Evolutionary conservation across 1,139 yeast species (phyloP).

Genomic region (Trichomonascaceae sp.): DNA sequence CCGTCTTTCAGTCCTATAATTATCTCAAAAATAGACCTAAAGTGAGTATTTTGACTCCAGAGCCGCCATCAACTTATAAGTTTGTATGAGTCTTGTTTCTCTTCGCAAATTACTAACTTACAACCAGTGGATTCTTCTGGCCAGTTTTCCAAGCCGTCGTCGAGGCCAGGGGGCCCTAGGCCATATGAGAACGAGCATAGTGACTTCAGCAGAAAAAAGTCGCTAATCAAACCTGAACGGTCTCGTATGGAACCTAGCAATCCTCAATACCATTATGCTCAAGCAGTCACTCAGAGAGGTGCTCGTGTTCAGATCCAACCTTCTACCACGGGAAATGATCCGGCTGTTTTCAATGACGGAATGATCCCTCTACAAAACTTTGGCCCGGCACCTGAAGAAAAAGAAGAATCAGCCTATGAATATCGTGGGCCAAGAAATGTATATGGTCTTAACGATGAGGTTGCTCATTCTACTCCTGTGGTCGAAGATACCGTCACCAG

Average conservation of each 20-base stretch:
- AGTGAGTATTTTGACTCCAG: neutral
- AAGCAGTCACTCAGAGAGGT: slow-evolving; percentile 60
- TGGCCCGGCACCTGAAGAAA: slow-evolving; percentile 10
- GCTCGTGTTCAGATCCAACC: slow-evolving; percentile 58
- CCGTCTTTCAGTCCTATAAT: neutral
- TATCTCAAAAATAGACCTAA: neutral
- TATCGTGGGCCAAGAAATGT: slow-evolving; percentile 39
- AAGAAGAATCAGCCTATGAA: slow-evolving; percentile 15
- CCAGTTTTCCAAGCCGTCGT: slow-evolving; percentile 4
- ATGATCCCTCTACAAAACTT: slow-evolving; percentile 6
- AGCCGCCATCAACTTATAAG: neutral
- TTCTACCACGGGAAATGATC: slow-evolving; percentile 69
- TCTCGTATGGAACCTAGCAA: slow-evolving; percentile 60
- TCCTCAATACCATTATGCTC: slow-evolving; percentile 77
- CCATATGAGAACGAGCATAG: slow-evolving; percentile 10
- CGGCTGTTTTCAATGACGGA: slow-evolving; percentile 33
- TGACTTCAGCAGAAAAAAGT: slow-evolving; percentile 48
- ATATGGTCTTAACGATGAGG: slow-evolving; percentile 58
- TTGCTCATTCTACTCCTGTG: slow-evolving; percentile 17
- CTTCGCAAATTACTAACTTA: neutral
- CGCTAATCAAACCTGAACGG: slow-evolving; percentile 77
- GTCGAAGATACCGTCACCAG: slow-evolving; percentile 11
- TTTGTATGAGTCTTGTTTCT: neutral
- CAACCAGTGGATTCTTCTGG: neutral
- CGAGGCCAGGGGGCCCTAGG: slow-evolving; percentile 7